phyloP scores from a whole-genome alignment of 345 rosid genomes.

The Erodium maritimum region DNA sequence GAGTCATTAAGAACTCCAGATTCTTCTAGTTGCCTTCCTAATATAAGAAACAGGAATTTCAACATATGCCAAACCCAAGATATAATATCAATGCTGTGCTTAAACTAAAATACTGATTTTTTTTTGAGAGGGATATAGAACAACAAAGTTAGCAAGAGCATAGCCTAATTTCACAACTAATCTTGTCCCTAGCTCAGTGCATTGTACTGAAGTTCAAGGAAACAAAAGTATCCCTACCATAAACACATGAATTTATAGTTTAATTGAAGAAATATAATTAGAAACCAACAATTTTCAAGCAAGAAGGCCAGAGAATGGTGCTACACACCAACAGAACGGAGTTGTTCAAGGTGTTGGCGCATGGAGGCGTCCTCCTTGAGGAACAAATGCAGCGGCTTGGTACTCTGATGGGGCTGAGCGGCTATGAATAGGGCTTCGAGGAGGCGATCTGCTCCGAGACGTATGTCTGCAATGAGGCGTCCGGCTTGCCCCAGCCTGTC shows the following conservation, averaged over 20 bases:
- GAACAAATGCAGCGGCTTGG: constrained; percentile 48
- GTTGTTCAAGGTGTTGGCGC: constrained; percentile 81
- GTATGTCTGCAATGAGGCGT: constrained; percentile 72
- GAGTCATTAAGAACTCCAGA: constrained; percentile 79
- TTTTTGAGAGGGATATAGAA: neutral
- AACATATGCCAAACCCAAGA: neutral
- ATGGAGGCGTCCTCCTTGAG: constrained; percentile 63
- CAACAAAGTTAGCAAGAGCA: neutral
- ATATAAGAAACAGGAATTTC: constrained; percentile 5
- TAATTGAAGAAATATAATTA: neutral
- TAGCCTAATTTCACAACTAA: neutral
- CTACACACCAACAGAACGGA: constrained; percentile 47
- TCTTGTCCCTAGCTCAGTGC: neutral
- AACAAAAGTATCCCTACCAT: too few relatives aligned
- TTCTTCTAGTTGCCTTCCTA: constrained; percentile 85
- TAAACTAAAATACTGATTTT: constrained; percentile 1
- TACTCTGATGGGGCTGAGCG: constrained; percentile 56
- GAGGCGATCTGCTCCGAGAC: constrained; percentile 84
- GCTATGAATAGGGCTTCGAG: constrained; percentile 74
- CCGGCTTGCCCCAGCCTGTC: constrained; percentile 83
- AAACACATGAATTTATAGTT: too few relatives aligned
- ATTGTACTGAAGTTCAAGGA: neutral
- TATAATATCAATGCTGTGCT: neutral
- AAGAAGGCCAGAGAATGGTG: neutral
- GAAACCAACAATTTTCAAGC: too few relatives aligned